Base-by-base conservation (phyloP, 805 yeast species). In the Hanseniaspora nectarophila region DNA sequence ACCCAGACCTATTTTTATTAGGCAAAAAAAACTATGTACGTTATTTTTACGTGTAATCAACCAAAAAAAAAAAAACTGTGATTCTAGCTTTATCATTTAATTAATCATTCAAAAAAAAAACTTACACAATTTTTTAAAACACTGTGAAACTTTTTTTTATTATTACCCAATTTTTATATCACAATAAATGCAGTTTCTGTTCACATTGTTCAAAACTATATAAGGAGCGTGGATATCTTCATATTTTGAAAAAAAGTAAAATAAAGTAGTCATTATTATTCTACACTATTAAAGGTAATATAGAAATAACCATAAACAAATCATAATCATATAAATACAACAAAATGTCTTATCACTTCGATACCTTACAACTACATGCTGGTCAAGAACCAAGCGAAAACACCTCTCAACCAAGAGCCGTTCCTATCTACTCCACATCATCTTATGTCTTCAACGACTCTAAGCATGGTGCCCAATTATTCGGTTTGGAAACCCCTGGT, bases 301-400 rank as follows among this genome's bases (percentile, higher is more conserved):
- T 10, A 40, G 18, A n/a, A 40, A 15, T 4, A 24, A 24, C 5
- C 4, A 39, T 13, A 3, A 24, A 3, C 8, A 21, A 40, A n/a
- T 5, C 4, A 40, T 7, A 15, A 38, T 9, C n/a, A 39, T 16
- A 1, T 4, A 39, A 15, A 15, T 4, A 9, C 5, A 42, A 54
- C 61, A 53, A 54, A 24, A 69, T 70, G 67, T 78, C 80, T 35
- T 76, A 81, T 33, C 89, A 82, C 62, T 87, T 86, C 61, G 96
- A 89, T 62, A 89, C 96, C 29, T 73, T 85, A 54, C 96, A 90
- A 73, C 77, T 90, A 60, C 97, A 90, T 69, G 96, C 96, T 51
- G 98, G 98, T 58, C 95, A 88, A 71, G 89, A 85, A 59, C 71
- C 74, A 32, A 71, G 77, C 39, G 73, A 69, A 55, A 73, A 75